Percentiles rank a stretch among this genome's conserved stretches.
Conservation (phyloP, 2,329 filamentous ascomycete species). For the Paramyrothecium sp. region DNA sequence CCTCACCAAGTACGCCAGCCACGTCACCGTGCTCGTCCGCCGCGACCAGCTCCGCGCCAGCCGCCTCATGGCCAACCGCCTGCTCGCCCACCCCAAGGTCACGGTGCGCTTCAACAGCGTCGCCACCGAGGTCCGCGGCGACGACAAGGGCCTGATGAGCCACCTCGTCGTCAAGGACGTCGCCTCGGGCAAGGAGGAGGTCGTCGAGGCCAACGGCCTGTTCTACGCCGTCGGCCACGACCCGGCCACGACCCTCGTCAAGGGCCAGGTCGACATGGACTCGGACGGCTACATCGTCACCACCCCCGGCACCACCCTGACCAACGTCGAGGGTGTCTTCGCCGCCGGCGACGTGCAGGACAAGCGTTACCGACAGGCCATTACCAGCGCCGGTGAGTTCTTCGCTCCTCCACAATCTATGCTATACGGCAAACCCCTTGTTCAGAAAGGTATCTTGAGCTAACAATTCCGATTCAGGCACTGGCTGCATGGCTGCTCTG, state of each 20-base stretch:
- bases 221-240: constrained; percentile 99
- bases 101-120: constrained; percentile 84
- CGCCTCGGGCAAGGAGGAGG: constrained; percentile 72
- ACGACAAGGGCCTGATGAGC: constrained; percentile 83
- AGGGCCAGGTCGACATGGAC: constrained; percentile 86
- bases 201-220: constrained; percentile 84
- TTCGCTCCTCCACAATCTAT: neutral
- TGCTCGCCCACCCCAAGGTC: constrained; percentile 83
- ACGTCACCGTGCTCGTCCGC: constrained; percentile 91
- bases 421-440: neutral
- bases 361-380: constrained; percentile 95
- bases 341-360: constrained; percentile 98
- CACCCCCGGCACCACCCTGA: constrained; percentile 82
- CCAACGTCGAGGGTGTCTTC: constrained; percentile 88
- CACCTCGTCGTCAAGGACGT: constrained; percentile 82
- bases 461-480: constrained; percentile 51
- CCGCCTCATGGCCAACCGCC: constrained; percentile 86
- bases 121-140: constrained; percentile 80
- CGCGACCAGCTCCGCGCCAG: constrained; percentile 83
- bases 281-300: constrained; percentile 89
- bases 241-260: constrained; percentile 86
- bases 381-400: constrained; percentile 85
- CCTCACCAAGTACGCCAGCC: constrained; percentile 94
- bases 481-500: constrained; percentile 91
- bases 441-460: neutral